These are phyloP conservation scores for Podosphaera xanthii DNA, from an alignment of 2,329 filamentous ascomycete genomes.

Conservation along the genomic window DNA sequence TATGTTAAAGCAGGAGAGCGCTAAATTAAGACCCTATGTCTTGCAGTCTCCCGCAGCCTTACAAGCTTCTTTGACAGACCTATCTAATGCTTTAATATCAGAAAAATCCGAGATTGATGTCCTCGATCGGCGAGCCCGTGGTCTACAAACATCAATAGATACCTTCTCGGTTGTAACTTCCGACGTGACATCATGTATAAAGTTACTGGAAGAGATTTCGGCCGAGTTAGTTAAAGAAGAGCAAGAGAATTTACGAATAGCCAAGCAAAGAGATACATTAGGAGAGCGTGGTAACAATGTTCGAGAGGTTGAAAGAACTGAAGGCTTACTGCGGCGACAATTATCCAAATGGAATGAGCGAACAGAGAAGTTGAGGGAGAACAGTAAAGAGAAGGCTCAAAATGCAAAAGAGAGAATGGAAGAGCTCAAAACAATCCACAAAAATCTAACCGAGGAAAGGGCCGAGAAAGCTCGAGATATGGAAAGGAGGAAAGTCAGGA, in stretches of 20 bases:
- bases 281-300: constrained; percentile 76
- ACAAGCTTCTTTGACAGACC: constrained; percentile 58
- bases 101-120: constrained; percentile 74
- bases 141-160: constrained; percentile 76
- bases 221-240: constrained; percentile 77
- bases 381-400: constrained; percentile 59
- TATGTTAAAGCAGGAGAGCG: constrained; percentile 58
- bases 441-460: constrained; percentile 61
- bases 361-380: constrained; percentile 61
- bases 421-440: constrained; percentile 59
- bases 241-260: constrained; percentile 61
- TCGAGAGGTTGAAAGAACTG: constrained; percentile 72
- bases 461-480: constrained; percentile 76
- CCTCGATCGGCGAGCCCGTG: constrained; percentile 68
- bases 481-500: constrained; percentile 73
- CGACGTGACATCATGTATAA: constrained; percentile 73
- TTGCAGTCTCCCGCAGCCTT: constrained; percentile 68
- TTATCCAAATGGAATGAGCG: constrained; percentile 67
- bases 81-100: constrained; percentile 52
- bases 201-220: constrained; percentile 69
- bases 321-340: constrained; percentile 64
- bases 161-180: constrained; percentile 66
- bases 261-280: constrained; percentile 65
- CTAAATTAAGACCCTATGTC: constrained; percentile 78
- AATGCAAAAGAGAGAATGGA: constrained; percentile 78